phyloP scores from a whole-genome alignment of 768 basidiomycete species.

The Leccinum barrowsii region DNA sequence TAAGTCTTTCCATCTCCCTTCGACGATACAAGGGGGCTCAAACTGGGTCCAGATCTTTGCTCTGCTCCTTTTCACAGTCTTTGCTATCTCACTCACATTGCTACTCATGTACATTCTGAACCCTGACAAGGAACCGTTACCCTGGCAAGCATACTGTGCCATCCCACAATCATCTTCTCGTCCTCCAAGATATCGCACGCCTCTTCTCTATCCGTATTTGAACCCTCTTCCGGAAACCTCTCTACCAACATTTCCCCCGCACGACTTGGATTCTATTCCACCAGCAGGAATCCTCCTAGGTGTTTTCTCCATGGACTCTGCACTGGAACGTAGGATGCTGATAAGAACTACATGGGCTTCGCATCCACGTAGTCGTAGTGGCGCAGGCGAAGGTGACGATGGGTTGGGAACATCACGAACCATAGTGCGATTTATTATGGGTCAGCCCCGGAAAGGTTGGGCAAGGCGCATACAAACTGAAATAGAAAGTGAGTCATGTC shows the following conservation, averaged over 20 bases:
- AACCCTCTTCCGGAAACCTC: conserved; percentile 27
- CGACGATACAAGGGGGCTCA: conserved; percentile 16
- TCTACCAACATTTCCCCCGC: conserved; percentile 63
- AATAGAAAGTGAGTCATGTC: conserved; percentile 72
- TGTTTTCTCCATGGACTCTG: conserved; percentile 85
- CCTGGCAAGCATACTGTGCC: conserved; percentile 92
- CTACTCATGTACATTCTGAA: conserved; percentile 90
- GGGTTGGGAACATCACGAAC: conserved; percentile 78
- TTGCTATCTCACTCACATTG: conserved; percentile 82
- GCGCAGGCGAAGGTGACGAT: conserved; percentile 65
- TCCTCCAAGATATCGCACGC: conserved; percentile 40
- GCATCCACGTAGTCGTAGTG: conserved; percentile 73
- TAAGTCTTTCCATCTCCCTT: conserved; percentile 28
- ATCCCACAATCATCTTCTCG: conserved; percentile 50
- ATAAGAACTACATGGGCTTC: conserved; percentile 89
- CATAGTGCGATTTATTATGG: conserved; percentile 85
- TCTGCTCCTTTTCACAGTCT: conserved; percentile 71
- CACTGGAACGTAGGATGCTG: conserved; percentile 80
- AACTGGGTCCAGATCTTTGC: conserved; percentile 52
- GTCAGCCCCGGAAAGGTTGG: conserved; percentile 76
- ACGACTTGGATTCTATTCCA: conserved; percentile 65
- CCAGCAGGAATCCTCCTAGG: conserved; percentile 88
- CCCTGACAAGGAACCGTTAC: conserved; percentile 91
- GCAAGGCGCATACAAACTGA: conserved; percentile 79
- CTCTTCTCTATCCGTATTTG: conserved; percentile 38